Base-by-base conservation (phyloP, 306 rosid species). In the Casuarina glauca region DNA sequence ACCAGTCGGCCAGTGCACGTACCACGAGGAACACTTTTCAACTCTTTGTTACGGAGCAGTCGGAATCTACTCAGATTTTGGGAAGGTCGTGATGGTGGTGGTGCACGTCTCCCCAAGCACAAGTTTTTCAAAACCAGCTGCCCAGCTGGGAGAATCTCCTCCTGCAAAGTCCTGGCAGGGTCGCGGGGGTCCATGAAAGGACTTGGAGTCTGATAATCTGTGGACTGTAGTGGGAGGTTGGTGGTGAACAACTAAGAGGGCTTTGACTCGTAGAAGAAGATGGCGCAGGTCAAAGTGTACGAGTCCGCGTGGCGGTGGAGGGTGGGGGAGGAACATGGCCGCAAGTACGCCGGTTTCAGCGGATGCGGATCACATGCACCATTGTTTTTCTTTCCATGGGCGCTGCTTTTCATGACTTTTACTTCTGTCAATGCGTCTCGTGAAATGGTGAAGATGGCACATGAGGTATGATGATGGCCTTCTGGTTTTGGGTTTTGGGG, bases 371-470 rank as follows among this genome's bases (percentile, higher is more conserved):
- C 62, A 71, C 80, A 62, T 71, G 51, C 77, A 36, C 69, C 69
- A 16, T 12, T 36, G 12, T 61, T 41, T 61, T 41, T 32, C 9
- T 9, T 44, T 3, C 0, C 10, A 16, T 8, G 35, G 76, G 72
- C 82, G 77, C 75, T 49, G 55, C 82, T 67, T 82, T 77, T 62
- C 70, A 77, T 42, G 1, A 39, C 35, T 36, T 16, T 75, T 58
- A 4, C 43, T 74, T 50, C 4, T 58, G 35, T 52, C 3, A 36
- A 20, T 39, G 16, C 12, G 46, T 62, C 81, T 38, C 20, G 32
- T 12, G 20, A 70, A n/a, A 3, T 38, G 50, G 67, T 66, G 42
- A n/a, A 51, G 41, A n/a, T 4, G n/a, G 38, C 48, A 32, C 62
- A 39, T 39, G 70, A 7, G 3, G 32, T 0, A 26, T 26, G 32